Evolutionary conservation across 2,329 filamentous ascomycete species (phyloP), one percentile per base, ranked within the genome.

Genomic region (Colletotrichum sp.): DNA sequence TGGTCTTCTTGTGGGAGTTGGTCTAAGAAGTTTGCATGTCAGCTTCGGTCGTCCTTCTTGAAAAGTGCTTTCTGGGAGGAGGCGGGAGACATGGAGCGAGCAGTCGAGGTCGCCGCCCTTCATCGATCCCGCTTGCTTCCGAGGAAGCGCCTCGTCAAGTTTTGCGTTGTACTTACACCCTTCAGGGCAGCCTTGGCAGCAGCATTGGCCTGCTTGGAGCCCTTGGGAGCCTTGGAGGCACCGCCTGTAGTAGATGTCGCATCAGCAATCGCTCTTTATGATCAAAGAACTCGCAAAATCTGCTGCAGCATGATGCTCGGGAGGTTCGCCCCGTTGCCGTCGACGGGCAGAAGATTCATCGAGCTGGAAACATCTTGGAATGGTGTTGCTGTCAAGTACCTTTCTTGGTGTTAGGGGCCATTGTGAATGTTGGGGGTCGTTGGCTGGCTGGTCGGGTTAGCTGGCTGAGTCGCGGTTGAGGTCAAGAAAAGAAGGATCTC

Each of bases 161-260:
- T 34, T n/a, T 13, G 43, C 12, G n/a, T 34, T 60, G 43, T 60
- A 94, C 95, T 91, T 96, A 98, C 95, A 88, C 96, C 96, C 90
- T 95, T 95, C 84, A 99, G 94, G 85, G 96, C 95, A 87, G 97
- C 95, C 93, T 99, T 99, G 84, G 97, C 95, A 87, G 97, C 97
- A 86, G 94, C 93, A 84, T 93, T 94, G 89, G 97, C 97, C 93
- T 98, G 93, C 92, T 97, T 97, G 87, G 89, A 85, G 84, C 90
- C 90, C 88, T 92, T 92, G 81, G 89, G 84, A 83, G 87, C 88
- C 83, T 87, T 87, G 78, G 84, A 85, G 84, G 87, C 86, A 82
- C 86, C 88, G 87, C 89, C 91, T 93, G 84, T 87, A 85, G 80
- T 82, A 84, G 81, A 86, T 88, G 83, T 87, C 84, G 89, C 90